These are phyloP conservation scores for Acanthamoeba quina DNA, from an alignment of 208 protist species.

Conservation along the genomic window DNA sequence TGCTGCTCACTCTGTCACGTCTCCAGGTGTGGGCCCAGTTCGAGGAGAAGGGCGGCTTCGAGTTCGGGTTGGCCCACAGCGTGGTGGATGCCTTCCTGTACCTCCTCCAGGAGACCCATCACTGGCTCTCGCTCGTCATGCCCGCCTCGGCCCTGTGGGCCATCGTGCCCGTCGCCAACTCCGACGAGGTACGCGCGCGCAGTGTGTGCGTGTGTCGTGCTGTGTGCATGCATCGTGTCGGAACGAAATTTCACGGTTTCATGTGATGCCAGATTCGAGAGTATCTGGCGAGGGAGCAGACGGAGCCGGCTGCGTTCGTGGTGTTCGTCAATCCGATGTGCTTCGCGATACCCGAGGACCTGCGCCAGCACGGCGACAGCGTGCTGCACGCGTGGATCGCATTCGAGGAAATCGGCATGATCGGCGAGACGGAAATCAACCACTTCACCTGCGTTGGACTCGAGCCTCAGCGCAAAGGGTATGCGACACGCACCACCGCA, in stretches of 20 bases:
- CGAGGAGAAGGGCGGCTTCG: conserved; percentile 19
- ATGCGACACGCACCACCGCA: background rate
- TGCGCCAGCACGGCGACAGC: background rate
- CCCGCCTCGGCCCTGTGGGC: conserved; percentile 7
- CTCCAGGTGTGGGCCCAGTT: background rate
- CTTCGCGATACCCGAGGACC: background rate
- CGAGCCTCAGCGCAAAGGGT: conserved; percentile 11
- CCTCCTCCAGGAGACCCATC: background rate
- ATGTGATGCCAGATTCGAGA: background rate
- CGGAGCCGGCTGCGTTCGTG: background rate
- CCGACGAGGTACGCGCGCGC: background rate
- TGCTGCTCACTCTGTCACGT: no score
- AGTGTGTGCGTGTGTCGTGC: no score
- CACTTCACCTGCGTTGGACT: conserved; percentile 33
- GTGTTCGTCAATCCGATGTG: conserved; percentile 1
- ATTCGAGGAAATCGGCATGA: conserved; percentile 25
- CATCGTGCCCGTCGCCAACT: background rate
- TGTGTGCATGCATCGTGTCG: no score
- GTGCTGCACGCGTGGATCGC: conserved; percentile 22
- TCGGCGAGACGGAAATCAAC: conserved; percentile 24
- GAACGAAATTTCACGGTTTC: background rate
- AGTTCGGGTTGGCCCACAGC: conserved; percentile 29
- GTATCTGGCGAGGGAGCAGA: background rate
- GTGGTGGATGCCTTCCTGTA: conserved; percentile 1
- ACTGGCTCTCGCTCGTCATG: background rate